These are phyloP conservation scores for Mrakia blollopis DNA, from an alignment of 768 basidiomycete species.

Conservation along the genomic window DNA sequence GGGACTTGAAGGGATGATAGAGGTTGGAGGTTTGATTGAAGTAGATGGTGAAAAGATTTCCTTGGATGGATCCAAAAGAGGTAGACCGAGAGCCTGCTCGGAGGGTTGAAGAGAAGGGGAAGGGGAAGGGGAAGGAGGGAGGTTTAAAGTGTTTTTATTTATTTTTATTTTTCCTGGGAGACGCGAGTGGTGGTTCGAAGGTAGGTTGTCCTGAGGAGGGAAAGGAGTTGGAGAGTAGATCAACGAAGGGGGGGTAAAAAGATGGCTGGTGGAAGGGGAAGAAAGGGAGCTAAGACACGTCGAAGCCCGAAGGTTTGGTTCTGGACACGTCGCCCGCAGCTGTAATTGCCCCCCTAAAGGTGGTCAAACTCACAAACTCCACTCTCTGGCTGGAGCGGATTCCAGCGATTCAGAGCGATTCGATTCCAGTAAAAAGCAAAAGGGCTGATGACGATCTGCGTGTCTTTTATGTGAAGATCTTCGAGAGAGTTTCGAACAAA, in stretches of 20 bases:
- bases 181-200: neutral
- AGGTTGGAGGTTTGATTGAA: neutral
- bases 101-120: neutral
- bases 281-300: neutral
- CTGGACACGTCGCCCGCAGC: neutral
- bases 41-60: neutral
- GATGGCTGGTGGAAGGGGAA: neutral
- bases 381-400: too few relatives aligned
- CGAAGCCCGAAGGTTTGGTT: neutral
- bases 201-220: neutral
- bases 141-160: neutral
- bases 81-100: constrained; percentile 1
- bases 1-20: too few relatives aligned
- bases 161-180: too few relatives aligned
- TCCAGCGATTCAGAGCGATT: too few relatives aligned
- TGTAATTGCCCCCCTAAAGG: too few relatives aligned
- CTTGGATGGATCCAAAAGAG: neutral
- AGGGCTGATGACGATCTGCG: too few relatives aligned
- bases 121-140: neutral
- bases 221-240: neutral
- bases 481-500: too few relatives aligned
- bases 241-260: neutral
- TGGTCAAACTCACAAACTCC: too few relatives aligned
- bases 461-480: too few relatives aligned
- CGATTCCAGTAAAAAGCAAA: too few relatives aligned